These are phyloP conservation scores for Heterobasidion parviporum DNA, from an alignment of 1,284 basidiomycete species.

Conservation along the genomic window DNA sequence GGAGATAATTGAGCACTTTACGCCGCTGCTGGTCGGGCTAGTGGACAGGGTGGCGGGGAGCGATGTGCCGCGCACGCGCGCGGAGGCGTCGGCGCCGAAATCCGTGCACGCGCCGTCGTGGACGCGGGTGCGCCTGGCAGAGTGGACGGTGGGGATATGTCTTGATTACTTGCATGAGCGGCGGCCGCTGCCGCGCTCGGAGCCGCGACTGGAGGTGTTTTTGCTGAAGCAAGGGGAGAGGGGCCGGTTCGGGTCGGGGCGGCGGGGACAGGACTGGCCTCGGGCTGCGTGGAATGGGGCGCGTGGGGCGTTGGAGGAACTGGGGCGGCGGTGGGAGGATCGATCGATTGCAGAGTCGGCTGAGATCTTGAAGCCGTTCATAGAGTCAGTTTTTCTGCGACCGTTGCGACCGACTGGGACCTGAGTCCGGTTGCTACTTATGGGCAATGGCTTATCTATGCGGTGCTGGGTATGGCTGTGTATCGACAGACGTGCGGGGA, in stretches of 20 bases:
- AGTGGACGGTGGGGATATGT: constrained; percentile 49
- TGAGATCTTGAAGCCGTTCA: constrained; percentile 36
- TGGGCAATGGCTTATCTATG: too few relatives aligned
- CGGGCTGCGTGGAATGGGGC: constrained; percentile 52
- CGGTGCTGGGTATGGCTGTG: too few relatives aligned
- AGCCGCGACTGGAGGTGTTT: constrained; percentile 9
- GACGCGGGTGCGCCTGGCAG: constrained; percentile 28
- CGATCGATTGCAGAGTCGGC: constrained; percentile 41
- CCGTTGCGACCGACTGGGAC: constrained; percentile 43
- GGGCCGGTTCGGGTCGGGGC: constrained; percentile 5
- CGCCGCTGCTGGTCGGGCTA: constrained; percentile 46
- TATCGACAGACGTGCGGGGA: too few relatives aligned
- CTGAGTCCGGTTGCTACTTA: constrained; percentile 8
- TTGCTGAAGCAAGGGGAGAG: constrained; percentile 6
- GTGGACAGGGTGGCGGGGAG: constrained; percentile 43
- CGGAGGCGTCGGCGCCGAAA: constrained; percentile 17
- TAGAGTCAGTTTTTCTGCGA: constrained; percentile 38
- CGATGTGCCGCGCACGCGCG: constrained; percentile 26
- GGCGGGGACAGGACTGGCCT: constrained; percentile 61
- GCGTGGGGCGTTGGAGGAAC: constrained; percentile 33
- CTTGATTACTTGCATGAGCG: constrained; percentile 44
- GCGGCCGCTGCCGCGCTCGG: constrained; percentile 11
- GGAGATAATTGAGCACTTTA: constrained; percentile 63
- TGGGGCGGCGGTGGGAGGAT: constrained; percentile 48
- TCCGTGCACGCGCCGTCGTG: constrained; percentile 54